phyloP scores from a whole-genome alignment of 2,329 filamentous ascomycete genomes.

The Trichocomaceae sp. region DNA sequence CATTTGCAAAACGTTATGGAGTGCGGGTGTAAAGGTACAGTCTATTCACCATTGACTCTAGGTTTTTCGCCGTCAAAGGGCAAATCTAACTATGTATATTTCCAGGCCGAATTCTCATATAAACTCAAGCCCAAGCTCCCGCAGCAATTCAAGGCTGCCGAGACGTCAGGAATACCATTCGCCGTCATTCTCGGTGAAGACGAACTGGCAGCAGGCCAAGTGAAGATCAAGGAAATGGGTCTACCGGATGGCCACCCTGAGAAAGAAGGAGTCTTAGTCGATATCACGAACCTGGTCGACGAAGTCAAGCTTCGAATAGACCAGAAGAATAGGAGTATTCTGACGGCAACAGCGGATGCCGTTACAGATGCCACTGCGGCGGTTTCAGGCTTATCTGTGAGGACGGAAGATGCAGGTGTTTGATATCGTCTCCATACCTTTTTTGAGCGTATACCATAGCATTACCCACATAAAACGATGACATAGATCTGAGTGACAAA shows the following conservation, averaged over 20 bases:
- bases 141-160: conserved; percentile 86
- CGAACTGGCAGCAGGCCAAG: conserved; percentile 73
- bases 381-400: background rate
- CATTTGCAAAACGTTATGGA: conserved; percentile 70
- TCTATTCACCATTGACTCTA: background rate
- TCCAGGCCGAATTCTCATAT: conserved; percentile 74
- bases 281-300: conserved; percentile 36
- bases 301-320: conserved; percentile 18
- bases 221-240: conserved; percentile 81
- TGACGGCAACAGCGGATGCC: background rate
- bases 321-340: conserved; percentile 4
- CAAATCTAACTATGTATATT: conserved; percentile 17
- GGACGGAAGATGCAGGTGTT: conserved; percentile 18
- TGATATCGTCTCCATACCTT: conserved; percentile 2
- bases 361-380: background rate
- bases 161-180: conserved; percentile 71
- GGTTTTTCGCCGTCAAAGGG: background rate
- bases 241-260: conserved; percentile 76
- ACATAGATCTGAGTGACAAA: too few species aligned
- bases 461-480: too few species aligned
- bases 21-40: conserved; percentile 76
- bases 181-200: conserved; percentile 87
- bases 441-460: conserved; percentile 6
- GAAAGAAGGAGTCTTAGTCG: conserved; percentile 76
- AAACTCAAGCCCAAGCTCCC: conserved; percentile 87